Conservation (phyloP, 1,139 yeast genomes). For the Torulaspora globosa region DNA sequence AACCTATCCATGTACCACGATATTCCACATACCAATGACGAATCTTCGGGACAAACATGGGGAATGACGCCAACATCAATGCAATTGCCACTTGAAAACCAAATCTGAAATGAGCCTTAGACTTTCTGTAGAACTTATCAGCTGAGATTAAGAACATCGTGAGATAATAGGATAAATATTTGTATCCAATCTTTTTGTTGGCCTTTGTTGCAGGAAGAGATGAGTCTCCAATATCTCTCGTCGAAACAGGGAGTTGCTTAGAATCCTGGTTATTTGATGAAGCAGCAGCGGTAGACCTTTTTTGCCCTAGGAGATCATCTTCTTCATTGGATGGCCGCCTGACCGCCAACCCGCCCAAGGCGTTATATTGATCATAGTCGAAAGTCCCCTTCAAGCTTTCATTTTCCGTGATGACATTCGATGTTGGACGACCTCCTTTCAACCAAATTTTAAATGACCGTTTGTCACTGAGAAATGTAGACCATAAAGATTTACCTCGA, state of each 20-base stretch:
- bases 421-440: conserved; percentile 25
- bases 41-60: conserved; percentile 45
- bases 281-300: conserved; percentile 8
- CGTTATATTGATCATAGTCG: conserved; percentile 18
- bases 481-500: conserved; percentile 43
- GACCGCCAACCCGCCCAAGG: conserved; percentile 14
- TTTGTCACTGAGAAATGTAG: conserved; percentile 39
- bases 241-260: conserved; percentile 16
- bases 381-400: conserved; percentile 38
- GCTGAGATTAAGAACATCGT: conserved; percentile 13
- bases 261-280: conserved; percentile 2
- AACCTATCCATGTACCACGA: conserved; percentile 51
- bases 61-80: conserved; percentile 45
- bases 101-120: conserved; percentile 41
- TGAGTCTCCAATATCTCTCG: background rate
- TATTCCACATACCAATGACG: conserved; percentile 45
- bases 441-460: conserved; percentile 39
- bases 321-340: conserved; percentile 32
- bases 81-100: conserved; percentile 46
- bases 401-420: conserved; percentile 32
- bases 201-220: background rate
- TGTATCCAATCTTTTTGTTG: background rate
- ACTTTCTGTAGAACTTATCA: conserved; percentile 27
- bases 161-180: conserved; percentile 5
- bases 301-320: conserved; percentile 28